Base-by-base conservation (phyloP, 2,329 filamentous ascomycete species). In the Tolypocladium ovalisporum region DNA sequence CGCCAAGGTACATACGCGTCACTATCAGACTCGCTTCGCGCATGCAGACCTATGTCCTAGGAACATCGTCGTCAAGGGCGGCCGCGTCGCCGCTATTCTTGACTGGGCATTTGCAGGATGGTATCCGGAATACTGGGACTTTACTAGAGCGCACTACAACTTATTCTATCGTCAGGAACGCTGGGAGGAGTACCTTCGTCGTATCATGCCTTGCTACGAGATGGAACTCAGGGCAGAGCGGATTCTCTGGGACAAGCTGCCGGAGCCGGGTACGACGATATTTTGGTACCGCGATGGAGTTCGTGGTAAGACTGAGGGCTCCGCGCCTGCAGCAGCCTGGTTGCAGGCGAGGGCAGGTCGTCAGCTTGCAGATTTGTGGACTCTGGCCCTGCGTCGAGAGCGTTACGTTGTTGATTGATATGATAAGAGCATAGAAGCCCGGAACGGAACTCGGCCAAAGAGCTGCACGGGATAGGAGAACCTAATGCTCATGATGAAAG, bases 71-170 rank as follows among this genome's bases (percentile, higher is more conserved):
- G 63, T 70, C 6, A 59, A 58, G 6, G 34, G 56, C 9, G 64
- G 64, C 12, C 65, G 61, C 22, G 58, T 70, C 7, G 62, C 58
- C 51, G 66, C 64, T 4, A 64, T 69, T n/a, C 62, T 71, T 44
- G 67, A 70, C 54, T 70, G 67, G 66, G 68, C 40, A 5, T 67
- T 67, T 61, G 58, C 72, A 3, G 72, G 72, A 56, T 71, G 68
- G 66, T 70, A 69, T 58, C 68, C 67, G 1, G 67, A 70, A 55
- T 69, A 69, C 58, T 70, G 65, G 68, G 67, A 69, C 57, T 62
- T 57, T 35, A 58, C 54, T 6, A 69, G 64, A 62, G 64, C 63
- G 51, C 62, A 68, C 58, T 69, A 64, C 37, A 60, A 62, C 57
- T 61, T 32, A 37, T 58, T 61, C 24, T 52, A 40, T 2, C 35